Percentiles rank a stretch among this genome's conserved stretches.
These are phyloP conservation scores for Otatea glauca DNA, from an alignment of 176 grass and related monocot species.

Conservation along the genomic window DNA sequence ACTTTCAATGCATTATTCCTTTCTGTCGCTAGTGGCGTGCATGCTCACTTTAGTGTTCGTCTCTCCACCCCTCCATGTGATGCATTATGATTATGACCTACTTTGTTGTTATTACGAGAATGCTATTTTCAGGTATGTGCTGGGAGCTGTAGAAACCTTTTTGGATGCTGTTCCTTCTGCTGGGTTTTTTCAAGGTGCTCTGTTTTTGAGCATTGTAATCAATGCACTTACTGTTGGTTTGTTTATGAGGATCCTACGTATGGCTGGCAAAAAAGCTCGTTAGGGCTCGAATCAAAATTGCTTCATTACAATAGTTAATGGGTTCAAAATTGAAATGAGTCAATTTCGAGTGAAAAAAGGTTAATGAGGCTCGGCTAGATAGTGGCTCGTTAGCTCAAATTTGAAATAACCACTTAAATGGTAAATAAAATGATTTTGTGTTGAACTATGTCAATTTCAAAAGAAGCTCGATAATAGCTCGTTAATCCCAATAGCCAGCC, in stretches of 20 bases:
- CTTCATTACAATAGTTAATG: no score
- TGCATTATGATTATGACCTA: background rate
- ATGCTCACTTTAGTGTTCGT: background rate
- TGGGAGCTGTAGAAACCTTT: conserved; percentile 99
- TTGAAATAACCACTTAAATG: no score
- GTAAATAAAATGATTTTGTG: no score
- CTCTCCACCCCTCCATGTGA: background rate
- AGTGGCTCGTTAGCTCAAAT: no score
- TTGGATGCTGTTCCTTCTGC: conserved; percentile 86
- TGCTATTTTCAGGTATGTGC: conserved; percentile 72
- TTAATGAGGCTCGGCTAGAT: no score
- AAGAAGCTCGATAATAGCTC: no score
- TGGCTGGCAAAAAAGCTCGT: no score
- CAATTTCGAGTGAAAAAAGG: no score
- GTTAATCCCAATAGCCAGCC: no score
- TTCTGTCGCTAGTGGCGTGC: background rate
- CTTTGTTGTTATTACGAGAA: background rate
- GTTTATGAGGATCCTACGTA: background rate
- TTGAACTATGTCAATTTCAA: no score
- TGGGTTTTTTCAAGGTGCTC: conserved; percentile 84
- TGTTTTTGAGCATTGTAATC: background rate
- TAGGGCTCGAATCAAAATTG: no score
- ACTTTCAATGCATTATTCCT: background rate
- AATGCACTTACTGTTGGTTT: background rate
- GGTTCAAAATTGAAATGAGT: no score